phyloP scores from a whole-genome alignment of 495 filamentous ascomycete genomes.

The Melanomma pulvis-pyrius region DNA sequence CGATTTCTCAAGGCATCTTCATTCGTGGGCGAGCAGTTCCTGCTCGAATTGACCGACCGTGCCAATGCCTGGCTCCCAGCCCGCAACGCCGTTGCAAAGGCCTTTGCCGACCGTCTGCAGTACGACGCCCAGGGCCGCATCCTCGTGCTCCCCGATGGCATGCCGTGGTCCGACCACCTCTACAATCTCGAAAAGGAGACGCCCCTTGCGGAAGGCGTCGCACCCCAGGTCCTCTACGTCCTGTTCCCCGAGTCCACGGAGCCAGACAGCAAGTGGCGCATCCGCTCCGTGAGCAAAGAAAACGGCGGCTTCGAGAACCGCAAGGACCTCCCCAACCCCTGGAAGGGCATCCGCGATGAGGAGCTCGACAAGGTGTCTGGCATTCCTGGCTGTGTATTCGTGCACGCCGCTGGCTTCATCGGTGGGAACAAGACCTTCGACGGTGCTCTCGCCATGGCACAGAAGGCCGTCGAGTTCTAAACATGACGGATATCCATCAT shows the following conservation, averaged over 20 bases:
- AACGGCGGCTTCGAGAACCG: conserved; percentile 86
- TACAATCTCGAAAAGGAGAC: conserved; percentile 76
- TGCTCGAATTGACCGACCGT: conserved; percentile 72
- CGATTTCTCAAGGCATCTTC: conserved; percentile 74
- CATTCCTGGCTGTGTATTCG: conserved; percentile 79
- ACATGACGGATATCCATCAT: neutral
- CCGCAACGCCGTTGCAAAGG: conserved; percentile 70
- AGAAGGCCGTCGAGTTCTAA: conserved; percentile 64
- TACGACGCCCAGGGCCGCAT: conserved; percentile 76
- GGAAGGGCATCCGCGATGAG: conserved; percentile 87
- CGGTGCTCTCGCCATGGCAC: conserved; percentile 85
- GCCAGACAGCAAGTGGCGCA: conserved; percentile 80
- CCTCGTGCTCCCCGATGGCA: conserved; percentile 70
- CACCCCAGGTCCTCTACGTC: conserved; percentile 74
- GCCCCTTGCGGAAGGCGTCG: conserved; percentile 49
- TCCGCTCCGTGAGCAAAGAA: conserved; percentile 80
- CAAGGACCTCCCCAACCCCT: conserved; percentile 84
- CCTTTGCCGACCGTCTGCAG: conserved; percentile 65
- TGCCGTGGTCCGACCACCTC: conserved; percentile 95
- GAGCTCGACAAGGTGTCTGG: conserved; percentile 75
- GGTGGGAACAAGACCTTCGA: conserved; percentile 90
- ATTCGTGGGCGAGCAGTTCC: conserved; percentile 85
- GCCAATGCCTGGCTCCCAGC: conserved; percentile 83
- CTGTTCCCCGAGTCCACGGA: conserved; percentile 80
- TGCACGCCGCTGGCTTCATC: conserved; percentile 94